Percentiles rank a stretch among this genome's conserved stretches.
Evolutionary conservation across 164 flowering plant genomes (phyloP).

Genomic region (Liquidambar formosana): DNA sequence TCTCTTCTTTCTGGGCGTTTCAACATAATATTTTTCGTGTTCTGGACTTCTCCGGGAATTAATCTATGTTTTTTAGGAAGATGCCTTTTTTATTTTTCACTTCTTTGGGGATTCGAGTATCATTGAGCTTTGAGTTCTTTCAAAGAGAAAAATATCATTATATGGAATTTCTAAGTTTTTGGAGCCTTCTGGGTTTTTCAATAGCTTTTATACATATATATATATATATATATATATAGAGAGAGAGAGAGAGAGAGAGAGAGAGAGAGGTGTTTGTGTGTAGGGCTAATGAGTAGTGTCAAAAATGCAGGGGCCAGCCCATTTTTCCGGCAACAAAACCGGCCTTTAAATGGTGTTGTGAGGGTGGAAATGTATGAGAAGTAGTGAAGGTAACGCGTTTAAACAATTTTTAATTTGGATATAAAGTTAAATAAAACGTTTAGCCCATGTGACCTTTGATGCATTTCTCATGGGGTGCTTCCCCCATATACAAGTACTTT

Average conservation of each 20-base stretch:
- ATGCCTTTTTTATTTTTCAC: background rate
- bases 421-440: slow-evolving; percentile 15
- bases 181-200: too few species aligned
- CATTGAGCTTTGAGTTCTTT: background rate
- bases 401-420: background rate
- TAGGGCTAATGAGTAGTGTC: slow-evolving; percentile 14
- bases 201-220: too few species aligned
- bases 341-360: slow-evolving; percentile 51
- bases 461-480: slow-evolving; percentile 49
- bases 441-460: slow-evolving; percentile 70
- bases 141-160: slow-evolving; percentile 2
- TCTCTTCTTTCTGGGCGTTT: background rate
- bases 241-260: background rate
- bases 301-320: slow-evolving; percentile 53
- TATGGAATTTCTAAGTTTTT: slow-evolving; percentile 9
- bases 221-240: background rate
- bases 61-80: too few species aligned
- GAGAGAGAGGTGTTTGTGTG: background rate
- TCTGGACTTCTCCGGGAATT: too few species aligned
- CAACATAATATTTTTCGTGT: too few species aligned
- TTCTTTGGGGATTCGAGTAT: slow-evolving; percentile 21
- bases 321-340: slow-evolving; percentile 47
- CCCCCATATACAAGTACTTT: slow-evolving; percentile 17
- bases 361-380: slow-evolving; percentile 36
- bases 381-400: slow-evolving; percentile 41